A percentile compares a stretch with the other conserved stretches of the same genome.
Conservation (phyloP, 192 early-diverging fungal species). For the Coemansia sp. region DNA sequence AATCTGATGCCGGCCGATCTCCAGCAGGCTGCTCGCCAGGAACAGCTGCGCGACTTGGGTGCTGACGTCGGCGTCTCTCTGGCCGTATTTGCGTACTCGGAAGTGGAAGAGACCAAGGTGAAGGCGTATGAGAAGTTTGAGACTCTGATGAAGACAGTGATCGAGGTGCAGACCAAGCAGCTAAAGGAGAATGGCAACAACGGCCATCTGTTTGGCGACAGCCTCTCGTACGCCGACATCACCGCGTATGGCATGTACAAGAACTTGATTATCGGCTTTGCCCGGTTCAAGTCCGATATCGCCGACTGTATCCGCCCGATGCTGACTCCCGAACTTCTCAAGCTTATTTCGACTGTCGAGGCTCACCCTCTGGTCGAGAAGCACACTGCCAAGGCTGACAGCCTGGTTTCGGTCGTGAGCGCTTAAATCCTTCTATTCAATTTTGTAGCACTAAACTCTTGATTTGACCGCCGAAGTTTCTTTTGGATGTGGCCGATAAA, state of each 20-base stretch:
- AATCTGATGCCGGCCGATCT: conserved; percentile 31
- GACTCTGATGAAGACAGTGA: conserved; percentile 16
- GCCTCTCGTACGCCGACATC: conserved; percentile 50
- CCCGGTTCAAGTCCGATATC: not conserved
- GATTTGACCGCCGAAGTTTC: too few relatives aligned
- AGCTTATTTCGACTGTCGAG: conserved; percentile 30
- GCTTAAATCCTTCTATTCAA: not conserved
- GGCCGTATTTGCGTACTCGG: not conserved
- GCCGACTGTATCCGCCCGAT: conserved; percentile 2
- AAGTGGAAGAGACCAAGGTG: not conserved
- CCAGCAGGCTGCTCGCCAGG: conserved; percentile 37
- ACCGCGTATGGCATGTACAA: conserved; percentile 24
- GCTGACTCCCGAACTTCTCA: conserved; percentile 27
- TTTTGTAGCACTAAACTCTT: too few relatives aligned
- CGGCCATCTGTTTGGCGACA: conserved; percentile 54
- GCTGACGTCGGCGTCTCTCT: conserved; percentile 1
- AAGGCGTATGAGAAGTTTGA: not conserved
- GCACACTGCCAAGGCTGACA: conserved; percentile 17
- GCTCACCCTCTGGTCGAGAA: not conserved
- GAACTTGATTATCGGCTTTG: not conserved
- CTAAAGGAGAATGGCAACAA: conserved; percentile 55
- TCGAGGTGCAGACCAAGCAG: conserved; percentile 34
- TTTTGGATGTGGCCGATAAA: too few relatives aligned
- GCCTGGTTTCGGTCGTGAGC: conserved; percentile 1
- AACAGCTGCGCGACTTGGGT: conserved; percentile 30